A percentile compares a stretch with the other conserved stretches of the same genome.
These are phyloP conservation scores for Turnera subulata DNA, from an alignment of 345 rosid species.

Conservation along the genomic window DNA sequence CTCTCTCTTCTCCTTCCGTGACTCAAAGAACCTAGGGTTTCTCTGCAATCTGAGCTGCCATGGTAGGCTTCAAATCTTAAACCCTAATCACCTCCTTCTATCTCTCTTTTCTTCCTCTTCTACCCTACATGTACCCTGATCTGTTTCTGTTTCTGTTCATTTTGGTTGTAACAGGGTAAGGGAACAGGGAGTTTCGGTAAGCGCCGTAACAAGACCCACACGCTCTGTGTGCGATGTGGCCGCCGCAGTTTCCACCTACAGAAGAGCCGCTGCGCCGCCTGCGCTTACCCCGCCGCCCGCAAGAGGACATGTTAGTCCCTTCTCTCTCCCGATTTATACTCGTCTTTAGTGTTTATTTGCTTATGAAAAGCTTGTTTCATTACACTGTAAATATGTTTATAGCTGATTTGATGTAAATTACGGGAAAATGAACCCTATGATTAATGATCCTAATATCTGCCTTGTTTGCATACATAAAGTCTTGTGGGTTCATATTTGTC, in stretches of 20 bases:
- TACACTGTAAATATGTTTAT: no score
- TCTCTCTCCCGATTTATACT: not conserved
- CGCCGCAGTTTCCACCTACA: conserved; percentile 99
- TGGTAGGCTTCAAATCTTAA: no score
- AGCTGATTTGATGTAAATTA: no score
- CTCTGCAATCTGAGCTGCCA: no score
- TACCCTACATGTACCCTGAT: not conserved
- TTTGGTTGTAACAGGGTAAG: conserved; percentile 52
- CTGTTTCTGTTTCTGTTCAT: not conserved
- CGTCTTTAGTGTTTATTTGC: not conserved
- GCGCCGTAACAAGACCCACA: conserved; percentile 99
- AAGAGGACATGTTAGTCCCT: conserved; percentile 68
- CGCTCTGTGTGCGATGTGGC: conserved; percentile 94
- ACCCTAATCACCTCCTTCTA: no score
- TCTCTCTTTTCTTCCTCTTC: no score
- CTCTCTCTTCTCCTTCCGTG: no score
- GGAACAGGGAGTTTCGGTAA: conserved; percentile 99
- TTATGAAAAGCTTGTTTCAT: not conserved
- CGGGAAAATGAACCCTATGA: not conserved
- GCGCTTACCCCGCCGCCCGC: conserved; percentile 98
- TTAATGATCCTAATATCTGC: no score
- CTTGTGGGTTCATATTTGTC: not conserved
- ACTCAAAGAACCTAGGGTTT: no score
- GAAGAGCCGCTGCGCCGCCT: conserved; percentile 94
- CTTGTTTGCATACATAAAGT: not conserved